These are phyloP conservation scores for Russula sp. DNA, from an alignment of 768 basidiomycete species.

Conservation along the genomic window DNA sequence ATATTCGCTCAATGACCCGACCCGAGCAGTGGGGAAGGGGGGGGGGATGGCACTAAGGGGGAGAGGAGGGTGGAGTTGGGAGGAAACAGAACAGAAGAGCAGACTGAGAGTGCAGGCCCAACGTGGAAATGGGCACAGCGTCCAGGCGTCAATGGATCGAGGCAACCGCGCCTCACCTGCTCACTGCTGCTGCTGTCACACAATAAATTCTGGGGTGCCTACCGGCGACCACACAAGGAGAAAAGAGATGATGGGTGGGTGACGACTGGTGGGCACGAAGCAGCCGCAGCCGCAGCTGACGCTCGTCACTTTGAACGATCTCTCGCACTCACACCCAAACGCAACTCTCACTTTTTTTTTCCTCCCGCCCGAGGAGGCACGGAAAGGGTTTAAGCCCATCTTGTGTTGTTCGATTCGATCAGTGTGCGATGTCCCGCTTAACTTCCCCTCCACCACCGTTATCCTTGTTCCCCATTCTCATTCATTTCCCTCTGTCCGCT, in stretches of 20 bases:
- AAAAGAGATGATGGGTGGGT: no score
- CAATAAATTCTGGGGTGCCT: slow-evolving; percentile 5
- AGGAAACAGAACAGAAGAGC: not conserved
- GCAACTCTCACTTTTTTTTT: not conserved
- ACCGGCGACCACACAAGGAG: no score
- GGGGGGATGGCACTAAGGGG: not conserved
- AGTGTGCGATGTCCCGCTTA: not conserved
- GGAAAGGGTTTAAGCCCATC: not conserved
- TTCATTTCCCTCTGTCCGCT: not conserved
- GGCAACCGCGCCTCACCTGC: slow-evolving; percentile 7
- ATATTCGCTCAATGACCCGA: not conserved
- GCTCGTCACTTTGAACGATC: no score
- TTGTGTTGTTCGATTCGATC: not conserved
- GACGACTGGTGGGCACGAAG: no score
- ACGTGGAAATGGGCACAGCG: slow-evolving; percentile 11
- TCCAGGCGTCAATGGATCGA: slow-evolving; percentile 14
- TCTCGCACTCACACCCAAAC: no score
- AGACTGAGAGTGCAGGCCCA: not conserved
- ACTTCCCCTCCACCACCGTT: not conserved
- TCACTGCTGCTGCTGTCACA: not conserved
- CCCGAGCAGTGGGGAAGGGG: no score
- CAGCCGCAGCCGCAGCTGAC: no score
- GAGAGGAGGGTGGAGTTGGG: not conserved
- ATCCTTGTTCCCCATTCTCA: slow-evolving; percentile 1
- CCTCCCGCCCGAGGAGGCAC: not conserved